These are phyloP conservation scores for Carex scoparia DNA, from an alignment of 176 grass and related monocot genomes.

Conservation along the genomic window DNA sequence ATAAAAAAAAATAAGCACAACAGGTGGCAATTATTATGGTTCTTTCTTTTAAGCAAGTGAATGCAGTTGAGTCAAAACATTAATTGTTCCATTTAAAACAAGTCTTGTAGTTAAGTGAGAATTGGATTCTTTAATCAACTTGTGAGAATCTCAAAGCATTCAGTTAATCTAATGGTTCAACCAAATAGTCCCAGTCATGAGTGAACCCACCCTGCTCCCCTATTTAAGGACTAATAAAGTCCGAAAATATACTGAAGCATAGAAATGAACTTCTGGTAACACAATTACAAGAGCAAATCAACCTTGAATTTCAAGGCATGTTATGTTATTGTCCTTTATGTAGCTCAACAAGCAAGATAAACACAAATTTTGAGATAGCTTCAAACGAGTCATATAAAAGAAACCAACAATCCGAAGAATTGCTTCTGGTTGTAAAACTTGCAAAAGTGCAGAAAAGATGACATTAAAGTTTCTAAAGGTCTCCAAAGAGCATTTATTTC, in stretches of 20 bases:
- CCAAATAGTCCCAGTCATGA: no score
- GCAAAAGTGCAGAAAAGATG: neutral
- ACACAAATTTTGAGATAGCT: neutral
- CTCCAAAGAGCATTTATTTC: constrained; percentile 11
- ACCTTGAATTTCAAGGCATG: neutral
- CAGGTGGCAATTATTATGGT: no score
- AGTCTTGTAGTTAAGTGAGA: no score
- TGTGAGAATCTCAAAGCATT: no score
- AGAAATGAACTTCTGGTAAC: neutral
- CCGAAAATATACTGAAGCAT: neutral
- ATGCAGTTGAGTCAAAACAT: no score
- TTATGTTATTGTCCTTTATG: neutral
- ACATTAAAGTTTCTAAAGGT: neutral
- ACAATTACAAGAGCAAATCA: neutral
- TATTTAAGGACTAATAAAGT: neutral
- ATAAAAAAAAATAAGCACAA: no score
- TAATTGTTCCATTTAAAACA: no score
- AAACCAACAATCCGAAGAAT: neutral
- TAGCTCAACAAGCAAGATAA: neutral
- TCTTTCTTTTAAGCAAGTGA: no score
- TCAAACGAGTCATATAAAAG: neutral
- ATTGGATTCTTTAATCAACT: no score
- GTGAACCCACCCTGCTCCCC: no score
- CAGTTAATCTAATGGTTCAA: no score
- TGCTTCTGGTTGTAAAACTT: neutral